Base-by-base conservation (phyloP, 2,329 filamentous ascomycete species). In the Chrysoporthe cubensis region DNA sequence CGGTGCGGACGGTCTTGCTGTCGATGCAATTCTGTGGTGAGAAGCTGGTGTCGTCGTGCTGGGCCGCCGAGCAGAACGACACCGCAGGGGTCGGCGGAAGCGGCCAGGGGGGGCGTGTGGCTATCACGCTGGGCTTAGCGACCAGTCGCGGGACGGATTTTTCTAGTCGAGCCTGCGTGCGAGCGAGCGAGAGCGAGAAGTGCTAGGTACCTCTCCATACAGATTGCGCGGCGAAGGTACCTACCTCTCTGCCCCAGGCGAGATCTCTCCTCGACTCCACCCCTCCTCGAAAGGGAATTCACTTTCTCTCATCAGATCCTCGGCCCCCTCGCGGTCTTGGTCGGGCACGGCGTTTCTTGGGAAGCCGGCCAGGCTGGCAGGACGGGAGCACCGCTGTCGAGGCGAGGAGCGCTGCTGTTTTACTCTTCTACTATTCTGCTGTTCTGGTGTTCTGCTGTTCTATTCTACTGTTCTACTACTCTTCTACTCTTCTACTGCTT, bases 131-230 rank as follows among this genome's bases (percentile, higher is more conserved):
- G 57, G 18, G 2, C n/a, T 14, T 13, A 21, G 57, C 57, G 42
- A 34, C 57, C 57, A 26, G 3, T 60, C 40, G 11, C 57, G 57
- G 57, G 44, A 44, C 57, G 57, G 57, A 60, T 42, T 60, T 44
- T 60, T 44, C 57, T 60, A 60, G 21, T 43, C 14, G 57, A 43
- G 57, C n/a, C 37, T 59, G n/a, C 56, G 26, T 26, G n/a, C 16
- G 5, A 40, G 2, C 32, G 26, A n/a, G 2, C 32, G 40, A n/a
- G 14, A n/a, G 8, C 18, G 13, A n/a, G 8, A 40, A 4, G 56
- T 40, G 4, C 21, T 14, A 34, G 21, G 7, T 61, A 46, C 43
- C 14, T 32, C 4, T 1, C 43, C 21, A 34, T 40, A 16, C 54
- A 57, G 40, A 6, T 6, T 8, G 4, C n/a, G 16, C 54, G 14